phyloP scores from a whole-genome alignment of 1,139 yeast species.

The Zygoascus hellenicus region DNA sequence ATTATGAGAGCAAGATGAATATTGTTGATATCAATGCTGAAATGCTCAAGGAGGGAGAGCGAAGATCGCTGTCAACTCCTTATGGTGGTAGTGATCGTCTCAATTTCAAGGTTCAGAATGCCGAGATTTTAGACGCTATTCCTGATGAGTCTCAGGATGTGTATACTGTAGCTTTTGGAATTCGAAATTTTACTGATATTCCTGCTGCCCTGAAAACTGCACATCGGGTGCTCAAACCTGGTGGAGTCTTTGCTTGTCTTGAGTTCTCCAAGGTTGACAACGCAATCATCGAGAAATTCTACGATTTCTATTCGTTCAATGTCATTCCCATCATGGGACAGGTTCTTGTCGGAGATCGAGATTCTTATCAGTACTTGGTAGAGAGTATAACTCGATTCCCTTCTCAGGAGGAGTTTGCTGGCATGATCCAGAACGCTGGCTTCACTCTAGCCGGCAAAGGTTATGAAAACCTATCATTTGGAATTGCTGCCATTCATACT shows the following conservation, averaged over 20 bases:
- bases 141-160: conserved; percentile 87
- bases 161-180: conserved; percentile 95
- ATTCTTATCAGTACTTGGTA: conserved; percentile 90
- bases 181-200: conserved; percentile 89
- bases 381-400: conserved; percentile 93
- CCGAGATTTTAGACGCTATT: conserved; percentile 79
- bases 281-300: conserved; percentile 63
- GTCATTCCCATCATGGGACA: conserved; percentile 93
- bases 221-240: conserved; percentile 92
- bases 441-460: conserved; percentile 86
- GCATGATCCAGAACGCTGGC: conserved; percentile 93
- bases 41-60: conserved; percentile 89
- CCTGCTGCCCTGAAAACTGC: conserved; percentile 93
- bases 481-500: conserved; percentile 92
- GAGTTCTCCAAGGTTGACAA: conserved; percentile 92
- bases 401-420: conserved; percentile 80
- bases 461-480: conserved; percentile 92
- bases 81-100: conserved; percentile 53
- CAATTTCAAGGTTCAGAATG: conserved; percentile 81
- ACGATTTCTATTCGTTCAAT: conserved; percentile 85
- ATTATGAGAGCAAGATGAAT: conserved; percentile 72
- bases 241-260: conserved; percentile 95
- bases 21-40: conserved; percentile 94
- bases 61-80: conserved; percentile 50
- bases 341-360: conserved; percentile 88